phyloP scores from a whole-genome alignment of 169 alveolate genomes.

The Plasmodium yoelii region DNA sequence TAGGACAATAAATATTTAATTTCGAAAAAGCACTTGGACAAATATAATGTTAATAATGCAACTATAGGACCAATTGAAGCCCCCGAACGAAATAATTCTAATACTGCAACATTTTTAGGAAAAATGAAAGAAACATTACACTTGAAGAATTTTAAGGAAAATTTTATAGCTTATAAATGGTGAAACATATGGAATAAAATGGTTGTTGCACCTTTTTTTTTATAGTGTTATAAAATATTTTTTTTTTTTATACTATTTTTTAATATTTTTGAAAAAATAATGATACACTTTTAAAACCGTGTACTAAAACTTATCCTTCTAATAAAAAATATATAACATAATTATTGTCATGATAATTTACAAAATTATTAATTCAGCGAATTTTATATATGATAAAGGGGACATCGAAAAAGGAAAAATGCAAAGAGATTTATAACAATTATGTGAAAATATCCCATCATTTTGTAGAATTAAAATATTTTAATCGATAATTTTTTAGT shows the following conservation, averaged over 20 bases:
- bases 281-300: too few species aligned
- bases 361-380: too few species aligned
- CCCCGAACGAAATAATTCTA: slow-evolving; percentile 68
- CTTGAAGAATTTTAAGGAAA: slow-evolving; percentile 73
- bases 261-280: not conserved
- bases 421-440: too few species aligned
- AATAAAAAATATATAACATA: too few species aligned
- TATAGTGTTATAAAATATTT: not conserved
- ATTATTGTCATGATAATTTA: too few species aligned
- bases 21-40: slow-evolving; percentile 63
- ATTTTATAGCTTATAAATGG: slow-evolving; percentile 75
- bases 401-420: too few species aligned
- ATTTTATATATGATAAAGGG: too few species aligned
- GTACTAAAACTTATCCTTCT: too few species aligned
- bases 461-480: too few species aligned
- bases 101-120: slow-evolving; percentile 59
- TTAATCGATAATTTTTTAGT: too few species aligned
- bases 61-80: slow-evolving; percentile 66
- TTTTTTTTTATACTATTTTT: slow-evolving; percentile 22
- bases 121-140: slow-evolving; percentile 74
- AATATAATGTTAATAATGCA: slow-evolving; percentile 62
- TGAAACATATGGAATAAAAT: slow-evolving; percentile 3
- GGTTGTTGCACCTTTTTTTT: not conserved
- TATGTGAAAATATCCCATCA: too few species aligned
- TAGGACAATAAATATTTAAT: slow-evolving; percentile 69